phyloP scores from a whole-genome alignment of 371 early-diverging fungal genomes.

The Capniomyces stellatus region DNA sequence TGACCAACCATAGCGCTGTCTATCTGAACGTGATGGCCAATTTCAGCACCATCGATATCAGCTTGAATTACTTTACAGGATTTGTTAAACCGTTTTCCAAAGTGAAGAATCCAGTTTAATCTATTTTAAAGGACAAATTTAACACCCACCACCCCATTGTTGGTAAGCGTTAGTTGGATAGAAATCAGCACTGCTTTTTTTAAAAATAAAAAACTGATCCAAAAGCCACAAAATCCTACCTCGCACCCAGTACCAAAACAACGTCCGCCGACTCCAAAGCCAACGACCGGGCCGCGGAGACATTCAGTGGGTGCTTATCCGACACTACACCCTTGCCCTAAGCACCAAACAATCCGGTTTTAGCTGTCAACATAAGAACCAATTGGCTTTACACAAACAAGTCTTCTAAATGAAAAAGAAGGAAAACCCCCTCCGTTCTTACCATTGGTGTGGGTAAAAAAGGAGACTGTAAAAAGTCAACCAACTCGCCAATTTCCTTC shows the following conservation, averaged over 20 bases:
- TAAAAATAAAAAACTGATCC: background rate
- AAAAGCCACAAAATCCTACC: too few species aligned
- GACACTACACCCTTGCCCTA: constrained; percentile 44
- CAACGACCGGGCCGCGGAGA: constrained; percentile 46
- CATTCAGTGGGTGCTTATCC: constrained; percentile 41
- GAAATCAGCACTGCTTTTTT: background rate
- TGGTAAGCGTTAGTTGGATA: background rate
- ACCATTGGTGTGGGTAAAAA: constrained; percentile 69
- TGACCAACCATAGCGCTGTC: constrained; percentile 44
- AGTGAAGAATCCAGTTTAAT: constrained; percentile 71
- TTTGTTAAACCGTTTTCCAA: constrained; percentile 38
- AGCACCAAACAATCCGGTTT: background rate
- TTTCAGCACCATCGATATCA: constrained; percentile 49
- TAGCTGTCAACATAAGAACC: too few species aligned
- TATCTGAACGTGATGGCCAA: constrained; percentile 27
- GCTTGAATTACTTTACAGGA: constrained; percentile 47
- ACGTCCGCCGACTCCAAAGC: constrained; percentile 54
- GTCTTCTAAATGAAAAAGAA: background rate
- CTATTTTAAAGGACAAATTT: too few species aligned
- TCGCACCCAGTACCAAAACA: constrained; percentile 49
- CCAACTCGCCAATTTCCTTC: constrained; percentile 30
- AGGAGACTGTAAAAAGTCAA: constrained; percentile 37
- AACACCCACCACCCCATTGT: too few species aligned
- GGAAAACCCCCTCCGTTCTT: background rate
- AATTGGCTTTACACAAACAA: background rate